A percentile compares a stretch with the other conserved stretches of the same genome.
phyloP scores from a whole-genome alignment of 1,139 yeast species.

The Saccharomycopsis phalli region DNA sequence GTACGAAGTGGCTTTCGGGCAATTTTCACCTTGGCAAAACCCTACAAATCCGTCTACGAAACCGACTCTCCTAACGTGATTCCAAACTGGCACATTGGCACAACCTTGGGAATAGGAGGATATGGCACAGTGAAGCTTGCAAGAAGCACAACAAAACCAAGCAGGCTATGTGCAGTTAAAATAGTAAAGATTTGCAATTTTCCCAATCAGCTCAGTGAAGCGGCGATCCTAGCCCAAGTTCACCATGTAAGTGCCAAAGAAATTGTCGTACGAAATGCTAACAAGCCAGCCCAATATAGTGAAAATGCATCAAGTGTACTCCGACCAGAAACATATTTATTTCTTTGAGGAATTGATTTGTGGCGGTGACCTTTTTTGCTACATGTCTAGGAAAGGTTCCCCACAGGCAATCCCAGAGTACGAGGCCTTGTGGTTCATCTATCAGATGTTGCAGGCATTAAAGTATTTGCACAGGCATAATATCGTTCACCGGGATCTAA shows the following conservation, averaged over 20 bases:
- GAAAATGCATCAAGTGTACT: slow-evolving; percentile 34
- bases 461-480: slow-evolving; percentile 41
- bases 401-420: slow-evolving; percentile 40
- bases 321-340: slow-evolving; percentile 32
- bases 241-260: slow-evolving; percentile 30
- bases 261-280: slow-evolving; percentile 20
- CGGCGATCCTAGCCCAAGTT: slow-evolving; percentile 32
- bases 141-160: background rate
- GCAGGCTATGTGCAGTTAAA: slow-evolving; percentile 42
- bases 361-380: slow-evolving; percentile 64
- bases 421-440: slow-evolving; percentile 45
- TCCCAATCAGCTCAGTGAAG: slow-evolving; percentile 30
- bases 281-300: slow-evolving; percentile 36
- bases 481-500: slow-evolving; percentile 48
- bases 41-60: no score
- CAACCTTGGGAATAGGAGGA: slow-evolving; percentile 49
- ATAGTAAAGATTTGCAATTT: slow-evolving; percentile 31
- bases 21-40: no score
- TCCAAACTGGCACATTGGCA: no score
- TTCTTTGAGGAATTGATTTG: slow-evolving; percentile 45
- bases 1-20: no score
- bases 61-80: no score
- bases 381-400: slow-evolving; percentile 35
- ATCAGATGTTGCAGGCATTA: slow-evolving; percentile 47
- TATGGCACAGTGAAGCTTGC: slow-evolving; percentile 41